phyloP scores from a whole-genome alignment of 306 rosid genomes.

The Begonia loranthoides region DNA sequence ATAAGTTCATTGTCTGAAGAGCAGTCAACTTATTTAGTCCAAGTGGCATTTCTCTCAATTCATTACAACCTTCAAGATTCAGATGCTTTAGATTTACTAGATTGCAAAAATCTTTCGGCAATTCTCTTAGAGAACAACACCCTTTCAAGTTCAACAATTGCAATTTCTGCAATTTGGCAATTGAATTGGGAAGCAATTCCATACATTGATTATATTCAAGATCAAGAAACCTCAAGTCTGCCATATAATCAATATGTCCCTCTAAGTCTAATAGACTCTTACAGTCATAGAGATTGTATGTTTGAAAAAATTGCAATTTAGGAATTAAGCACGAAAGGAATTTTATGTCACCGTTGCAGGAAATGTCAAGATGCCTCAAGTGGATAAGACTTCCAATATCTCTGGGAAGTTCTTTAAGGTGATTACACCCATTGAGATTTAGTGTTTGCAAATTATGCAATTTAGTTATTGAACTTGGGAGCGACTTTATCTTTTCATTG shows the following conservation, averaged over 20 bases:
- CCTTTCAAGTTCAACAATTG: not conserved
- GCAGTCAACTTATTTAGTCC: no score
- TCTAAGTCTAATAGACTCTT: not conserved
- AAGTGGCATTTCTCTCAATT: no score
- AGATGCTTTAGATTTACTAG: slow-evolving; percentile 12
- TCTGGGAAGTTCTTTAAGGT: no score
- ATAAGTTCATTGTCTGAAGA: no score
- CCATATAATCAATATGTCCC: not conserved
- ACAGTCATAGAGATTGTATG: slow-evolving; percentile 2
- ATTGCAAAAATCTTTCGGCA: slow-evolving; percentile 2
- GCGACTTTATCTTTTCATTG: not conserved
- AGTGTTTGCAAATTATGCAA: no score
- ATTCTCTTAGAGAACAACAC: not conserved
- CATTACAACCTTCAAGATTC: no score
- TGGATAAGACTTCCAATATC: no score
- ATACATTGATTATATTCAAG: not conserved
- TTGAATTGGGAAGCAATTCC: no score
- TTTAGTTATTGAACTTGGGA: slow-evolving; percentile 1
- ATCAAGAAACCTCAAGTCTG: slow-evolving; percentile 11
- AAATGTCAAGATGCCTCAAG: no score
- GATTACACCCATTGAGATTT: no score
- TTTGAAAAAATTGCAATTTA: slow-evolving; percentile 12
- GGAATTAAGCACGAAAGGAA: not conserved
- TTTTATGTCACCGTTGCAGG: no score
- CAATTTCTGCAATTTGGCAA: no score